Evolutionary conservation across 805 yeast species (phyloP).

Genomic region (Myxozyma mucilagina): DNA sequence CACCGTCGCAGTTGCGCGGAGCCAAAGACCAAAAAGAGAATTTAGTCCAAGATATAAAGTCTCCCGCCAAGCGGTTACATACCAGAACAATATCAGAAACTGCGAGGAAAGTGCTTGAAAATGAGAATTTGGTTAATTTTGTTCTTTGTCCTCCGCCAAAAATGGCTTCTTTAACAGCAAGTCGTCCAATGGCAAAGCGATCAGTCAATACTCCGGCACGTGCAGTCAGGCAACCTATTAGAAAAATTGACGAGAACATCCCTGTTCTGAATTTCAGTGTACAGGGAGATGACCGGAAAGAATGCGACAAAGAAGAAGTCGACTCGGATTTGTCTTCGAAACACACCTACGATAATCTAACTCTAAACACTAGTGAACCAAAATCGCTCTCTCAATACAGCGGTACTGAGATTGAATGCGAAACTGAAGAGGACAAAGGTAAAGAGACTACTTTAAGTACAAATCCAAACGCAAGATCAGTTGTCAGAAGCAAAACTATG

Average conservation of each 20-base stretch:
- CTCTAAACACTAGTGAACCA: background rate
- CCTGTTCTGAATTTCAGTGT: background rate
- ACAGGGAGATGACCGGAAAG: background rate
- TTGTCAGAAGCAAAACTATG: background rate
- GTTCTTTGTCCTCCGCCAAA: constrained; percentile 10
- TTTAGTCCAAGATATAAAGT: constrained; percentile 15
- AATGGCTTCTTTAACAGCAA: constrained; percentile 9
- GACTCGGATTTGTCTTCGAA: background rate
- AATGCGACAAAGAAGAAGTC: background rate
- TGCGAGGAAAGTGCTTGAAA: background rate
- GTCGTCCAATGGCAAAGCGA: background rate
- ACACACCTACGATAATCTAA: background rate
- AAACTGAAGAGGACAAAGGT: background rate
- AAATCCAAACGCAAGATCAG: background rate
- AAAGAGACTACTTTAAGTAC: background rate
- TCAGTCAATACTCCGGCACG: background rate
- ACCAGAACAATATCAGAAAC: background rate
- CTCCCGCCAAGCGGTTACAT: constrained; percentile 25
- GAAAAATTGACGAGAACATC: background rate
- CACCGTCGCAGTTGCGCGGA: constrained; percentile 1
- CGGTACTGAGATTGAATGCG: no score
- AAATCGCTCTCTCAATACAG: background rate
- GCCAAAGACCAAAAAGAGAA: background rate
- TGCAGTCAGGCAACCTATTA: background rate
- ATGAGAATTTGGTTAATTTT: background rate